Evolutionary conservation across 352 stramenopile genomes (phyloP).

Genomic region (Phytophthora ramorum): DNA sequence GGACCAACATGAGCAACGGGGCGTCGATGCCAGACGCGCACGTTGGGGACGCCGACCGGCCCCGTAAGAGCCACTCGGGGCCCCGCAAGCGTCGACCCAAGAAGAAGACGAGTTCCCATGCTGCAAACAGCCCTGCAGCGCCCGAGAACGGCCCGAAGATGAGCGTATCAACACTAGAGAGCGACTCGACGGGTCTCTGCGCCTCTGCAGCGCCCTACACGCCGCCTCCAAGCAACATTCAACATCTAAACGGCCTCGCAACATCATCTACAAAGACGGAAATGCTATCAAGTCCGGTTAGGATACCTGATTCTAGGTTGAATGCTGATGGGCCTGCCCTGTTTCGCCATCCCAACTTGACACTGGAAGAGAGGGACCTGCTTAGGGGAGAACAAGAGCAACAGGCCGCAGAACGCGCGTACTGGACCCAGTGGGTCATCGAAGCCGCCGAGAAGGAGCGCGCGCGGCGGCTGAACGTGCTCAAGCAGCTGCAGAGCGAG

Average conservation of each 20-base stretch:
- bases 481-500: slow-evolving; percentile 76
- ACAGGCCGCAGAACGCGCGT: slow-evolving; percentile 57
- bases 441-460: slow-evolving; percentile 83
- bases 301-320: background rate
- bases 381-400: slow-evolving; percentile 32
- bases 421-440: slow-evolving; percentile 87
- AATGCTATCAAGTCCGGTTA: background rate
- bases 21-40: slow-evolving; percentile 23
- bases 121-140: background rate
- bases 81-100: slow-evolving; percentile 72
- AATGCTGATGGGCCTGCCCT: background rate
- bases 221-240: slow-evolving; percentile 8
- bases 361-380: slow-evolving; percentile 15
- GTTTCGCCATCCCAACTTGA: slow-evolving; percentile 11
- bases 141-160: slow-evolving; percentile 1
- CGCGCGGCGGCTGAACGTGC: slow-evolving; percentile 60
- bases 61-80: slow-evolving; percentile 56
- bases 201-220: slow-evolving; percentile 46
- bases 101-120: slow-evolving; percentile 50
- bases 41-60: slow-evolving; percentile 9
- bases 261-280: slow-evolving; percentile 6
- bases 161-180: background rate
- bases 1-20: slow-evolving; percentile 34
- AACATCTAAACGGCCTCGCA: slow-evolving; percentile 1
- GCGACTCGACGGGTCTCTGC: slow-evolving; percentile 23